A percentile compares a stretch with the other conserved stretches of the same genome.
These are phyloP conservation scores for Pyrenophora tritici-repentis DNA, from an alignment of 2,329 filamentous ascomycete species.

Conservation along the genomic window DNA sequence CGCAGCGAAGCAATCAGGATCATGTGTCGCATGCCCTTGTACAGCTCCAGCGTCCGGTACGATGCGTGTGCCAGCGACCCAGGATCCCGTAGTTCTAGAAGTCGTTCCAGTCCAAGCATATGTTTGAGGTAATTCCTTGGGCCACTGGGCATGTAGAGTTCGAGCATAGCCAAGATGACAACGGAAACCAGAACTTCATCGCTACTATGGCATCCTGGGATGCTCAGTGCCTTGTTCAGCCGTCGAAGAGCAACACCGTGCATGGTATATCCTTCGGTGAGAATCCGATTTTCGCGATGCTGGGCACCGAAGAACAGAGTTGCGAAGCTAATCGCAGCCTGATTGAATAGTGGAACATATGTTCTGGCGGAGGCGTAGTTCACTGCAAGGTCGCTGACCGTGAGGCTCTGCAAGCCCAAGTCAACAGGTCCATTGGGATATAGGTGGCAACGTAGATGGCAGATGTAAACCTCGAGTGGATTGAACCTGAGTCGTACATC, in stretches of 20 bases:
- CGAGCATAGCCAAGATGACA: constrained; percentile 32
- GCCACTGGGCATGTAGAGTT: constrained; percentile 32
- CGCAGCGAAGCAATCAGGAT: constrained; percentile 29
- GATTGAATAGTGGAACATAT: constrained; percentile 19
- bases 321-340: constrained; percentile 32
- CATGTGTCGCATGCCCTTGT: constrained; percentile 31
- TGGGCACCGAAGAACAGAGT: constrained; percentile 33
- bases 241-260: constrained; percentile 31
- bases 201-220: constrained; percentile 22
- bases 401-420: constrained; percentile 21
- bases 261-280: constrained; percentile 24
- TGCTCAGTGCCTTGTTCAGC: constrained; percentile 31
- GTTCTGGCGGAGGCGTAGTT: neutral
- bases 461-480: constrained; percentile 34
- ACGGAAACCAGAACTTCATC: constrained; percentile 38
- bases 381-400: constrained; percentile 19
- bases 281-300: constrained; percentile 23
- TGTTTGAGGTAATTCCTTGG: constrained; percentile 33
- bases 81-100: constrained; percentile 32
- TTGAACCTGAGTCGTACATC: constrained; percentile 9
- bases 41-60: constrained; percentile 20
- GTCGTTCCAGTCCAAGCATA: constrained; percentile 33
- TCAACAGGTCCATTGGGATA: constrained; percentile 30
- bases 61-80: constrained; percentile 11
- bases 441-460: constrained; percentile 27